Evolutionary conservation across 2,329 filamentous ascomycete genomes (phyloP).

Genomic region (Diaporthe caulivora): DNA sequence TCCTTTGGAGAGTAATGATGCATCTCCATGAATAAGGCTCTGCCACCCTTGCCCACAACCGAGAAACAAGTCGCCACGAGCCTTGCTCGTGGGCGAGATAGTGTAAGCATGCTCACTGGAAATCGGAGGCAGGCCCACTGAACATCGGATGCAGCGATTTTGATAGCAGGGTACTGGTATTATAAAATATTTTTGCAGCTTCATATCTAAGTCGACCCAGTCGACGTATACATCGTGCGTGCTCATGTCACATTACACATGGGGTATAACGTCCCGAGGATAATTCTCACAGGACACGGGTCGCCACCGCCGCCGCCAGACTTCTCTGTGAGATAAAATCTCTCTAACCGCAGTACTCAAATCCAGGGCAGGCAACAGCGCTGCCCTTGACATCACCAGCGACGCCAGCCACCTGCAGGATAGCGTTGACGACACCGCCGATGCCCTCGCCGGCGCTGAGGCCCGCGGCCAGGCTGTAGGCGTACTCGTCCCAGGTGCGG

Average conservation of each 20-base stretch:
- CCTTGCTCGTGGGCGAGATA: background rate
- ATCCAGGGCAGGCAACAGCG: slow-evolving; percentile 1
- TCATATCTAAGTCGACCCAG: slow-evolving; percentile 9
- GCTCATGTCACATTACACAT: slow-evolving; percentile 23
- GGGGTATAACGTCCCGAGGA: background rate
- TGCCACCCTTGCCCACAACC: too few relatives aligned
- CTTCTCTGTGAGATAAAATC: background rate
- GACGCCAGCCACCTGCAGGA: slow-evolving; percentile 30
- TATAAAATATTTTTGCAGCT: too few relatives aligned
- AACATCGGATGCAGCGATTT: background rate
- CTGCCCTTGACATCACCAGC: slow-evolving; percentile 21
- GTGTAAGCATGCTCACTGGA: too few relatives aligned
- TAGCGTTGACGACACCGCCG: slow-evolving; percentile 70
- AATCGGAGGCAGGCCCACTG: background rate
- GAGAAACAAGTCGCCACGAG: too few relatives aligned
- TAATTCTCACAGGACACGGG: background rate
- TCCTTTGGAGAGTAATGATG: too few relatives aligned
- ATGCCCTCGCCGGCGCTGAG: slow-evolving; percentile 74
- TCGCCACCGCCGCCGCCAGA: too few relatives aligned
- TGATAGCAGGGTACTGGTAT: too few relatives aligned
- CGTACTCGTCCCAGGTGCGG: slow-evolving; percentile 67
- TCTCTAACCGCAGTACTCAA: slow-evolving; percentile 22
- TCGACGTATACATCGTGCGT: background rate
- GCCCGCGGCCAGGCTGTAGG: slow-evolving; percentile 70
- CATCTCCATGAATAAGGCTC: too few relatives aligned